Base-by-base conservation (phyloP, 768 basidiomycete species). In the Paxillus involutus region DNA sequence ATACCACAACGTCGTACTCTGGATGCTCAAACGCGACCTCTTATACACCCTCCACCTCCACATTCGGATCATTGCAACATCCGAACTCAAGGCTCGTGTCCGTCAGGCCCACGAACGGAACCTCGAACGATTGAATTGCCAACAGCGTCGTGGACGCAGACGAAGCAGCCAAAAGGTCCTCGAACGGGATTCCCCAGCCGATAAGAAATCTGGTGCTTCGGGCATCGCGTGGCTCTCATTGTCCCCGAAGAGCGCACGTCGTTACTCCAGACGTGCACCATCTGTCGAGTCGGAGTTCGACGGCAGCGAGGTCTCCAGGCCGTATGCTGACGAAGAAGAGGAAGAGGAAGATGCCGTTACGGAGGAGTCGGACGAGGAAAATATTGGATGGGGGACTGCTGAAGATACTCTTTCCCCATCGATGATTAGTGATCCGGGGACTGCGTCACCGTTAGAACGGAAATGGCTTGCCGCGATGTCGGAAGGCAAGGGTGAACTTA, bases 401-500 rank as follows among this genome's bases (percentile, higher is more conserved):
- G 80, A 80, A 48, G 78, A 81, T 58, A 72, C 77, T 44, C 60
- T 78, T 32, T 67, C 68, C 51, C 76, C 85, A 6, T 81, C 87
- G 3, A 84, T 96, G 71, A 92, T 96, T 43, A 77, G 80, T 52
- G 89, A 93, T 70, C 94, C 94, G 19, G 88, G 84, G 1, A 78
- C 85, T 41, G 94, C 94, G 16, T 91, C 86, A 16, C 81, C 87
- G 17, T 69, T 86, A 53, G 86, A 96, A 70, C 79, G 88, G 44
- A 79, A 82, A 49, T 96, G 94, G 93, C 73, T 97, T 51, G 79
- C 84, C n/a, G 88, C 86, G n/a, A 97, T 98, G 85, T 88, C 87
- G 3, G 85, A 89, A 30, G 87, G 86, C 1, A 91, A 89, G 69
- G 87, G 91, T 46, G 78, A 83, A 47, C 65, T 75, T 14, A 78